These are phyloP conservation scores for Tulasnella sp. DNA, from an alignment of 768 basidiomycete species.

Conservation along the genomic window DNA sequence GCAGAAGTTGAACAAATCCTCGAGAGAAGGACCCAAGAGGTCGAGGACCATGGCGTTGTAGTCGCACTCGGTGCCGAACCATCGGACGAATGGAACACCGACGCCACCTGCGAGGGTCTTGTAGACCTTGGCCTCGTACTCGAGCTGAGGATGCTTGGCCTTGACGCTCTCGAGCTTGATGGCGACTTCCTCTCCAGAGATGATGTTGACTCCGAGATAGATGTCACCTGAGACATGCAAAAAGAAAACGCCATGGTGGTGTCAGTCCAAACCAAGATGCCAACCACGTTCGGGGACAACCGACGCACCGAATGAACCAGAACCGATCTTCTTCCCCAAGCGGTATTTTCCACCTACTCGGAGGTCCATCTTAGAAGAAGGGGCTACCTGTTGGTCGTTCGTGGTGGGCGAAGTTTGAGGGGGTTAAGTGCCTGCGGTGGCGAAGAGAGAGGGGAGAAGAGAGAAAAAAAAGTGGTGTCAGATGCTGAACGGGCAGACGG, in stretches of 20 bases:
- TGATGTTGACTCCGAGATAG: constrained; percentile 99
- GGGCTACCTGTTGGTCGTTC: constrained; percentile 55
- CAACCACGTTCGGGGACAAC: background rate
- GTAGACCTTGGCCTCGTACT: constrained; percentile 77
- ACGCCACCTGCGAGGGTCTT: constrained; percentile 99
- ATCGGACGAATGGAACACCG: constrained; percentile 96
- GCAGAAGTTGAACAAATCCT: constrained; percentile 83
- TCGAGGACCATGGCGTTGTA: constrained; percentile 99
- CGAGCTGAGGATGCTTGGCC: constrained; percentile 99
- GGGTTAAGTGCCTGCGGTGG: constrained; percentile 23
- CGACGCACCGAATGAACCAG: constrained; percentile 88
- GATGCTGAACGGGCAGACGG: background rate
- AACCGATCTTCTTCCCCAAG: constrained; percentile 98
- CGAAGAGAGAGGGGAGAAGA: constrained; percentile 9
- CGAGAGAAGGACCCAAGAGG: constrained; percentile 78
- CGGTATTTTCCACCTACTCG: constrained; percentile 94
- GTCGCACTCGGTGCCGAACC: constrained; percentile 75
- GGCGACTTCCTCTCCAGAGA: constrained; percentile 98
- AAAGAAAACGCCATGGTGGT: background rate
- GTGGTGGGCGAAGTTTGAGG: constrained; percentile 42
- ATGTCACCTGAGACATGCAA: constrained; percentile 72
- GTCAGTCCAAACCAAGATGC: background rate
- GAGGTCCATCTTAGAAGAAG: constrained; percentile 71
- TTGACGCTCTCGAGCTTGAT: constrained; percentile 99
- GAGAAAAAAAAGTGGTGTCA: constrained; percentile 17